These are phyloP conservation scores for Hanseniaspora opuntiae DNA, from an alignment of 805 yeast genomes.

Conservation along the genomic window DNA sequence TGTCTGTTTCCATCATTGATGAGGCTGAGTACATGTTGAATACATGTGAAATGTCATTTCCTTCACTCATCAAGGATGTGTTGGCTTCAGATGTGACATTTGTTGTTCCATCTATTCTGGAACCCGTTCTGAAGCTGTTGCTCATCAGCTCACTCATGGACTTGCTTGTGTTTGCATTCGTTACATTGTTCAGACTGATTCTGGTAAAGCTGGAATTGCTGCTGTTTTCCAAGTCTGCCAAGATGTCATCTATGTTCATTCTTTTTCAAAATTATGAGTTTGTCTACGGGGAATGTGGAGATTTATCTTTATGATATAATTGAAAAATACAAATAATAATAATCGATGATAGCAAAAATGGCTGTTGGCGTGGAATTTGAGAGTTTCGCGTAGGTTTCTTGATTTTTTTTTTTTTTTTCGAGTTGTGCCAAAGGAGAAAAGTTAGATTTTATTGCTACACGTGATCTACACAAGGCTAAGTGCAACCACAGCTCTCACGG, in stretches of 20 bases:
- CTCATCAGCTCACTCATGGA: slow-evolving; percentile 1
- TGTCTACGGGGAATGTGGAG: neutral
- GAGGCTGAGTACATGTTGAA: neutral
- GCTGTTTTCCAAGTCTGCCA: slow-evolving; percentile 47
- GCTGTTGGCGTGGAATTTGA: too few species aligned
- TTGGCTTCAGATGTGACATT: slow-evolving; percentile 13
- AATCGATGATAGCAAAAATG: too few species aligned
- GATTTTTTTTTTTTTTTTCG: too few species aligned
- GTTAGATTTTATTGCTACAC: too few species aligned
- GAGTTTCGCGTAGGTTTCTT: too few species aligned
- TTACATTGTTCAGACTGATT: neutral
- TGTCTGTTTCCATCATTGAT: neutral
- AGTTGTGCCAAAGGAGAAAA: too few species aligned
- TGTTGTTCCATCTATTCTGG: neutral
- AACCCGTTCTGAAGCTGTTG: slow-evolving; percentile 1
- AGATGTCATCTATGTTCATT: slow-evolving; percentile 57
- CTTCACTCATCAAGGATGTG: slow-evolving; percentile 9
- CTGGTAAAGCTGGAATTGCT: neutral
- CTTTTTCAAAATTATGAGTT: neutral
- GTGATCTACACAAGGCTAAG: too few species aligned
- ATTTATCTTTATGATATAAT: neutral
- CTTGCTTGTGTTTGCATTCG: slow-evolving; percentile 3
- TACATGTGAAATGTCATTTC: slow-evolving; percentile 1
- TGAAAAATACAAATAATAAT: neutral
- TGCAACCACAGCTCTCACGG: too few species aligned